These are phyloP conservation scores for Phaeomoniella chlamydospora DNA, from an alignment of 2,329 filamentous ascomycete species.

Conservation along the genomic window DNA sequence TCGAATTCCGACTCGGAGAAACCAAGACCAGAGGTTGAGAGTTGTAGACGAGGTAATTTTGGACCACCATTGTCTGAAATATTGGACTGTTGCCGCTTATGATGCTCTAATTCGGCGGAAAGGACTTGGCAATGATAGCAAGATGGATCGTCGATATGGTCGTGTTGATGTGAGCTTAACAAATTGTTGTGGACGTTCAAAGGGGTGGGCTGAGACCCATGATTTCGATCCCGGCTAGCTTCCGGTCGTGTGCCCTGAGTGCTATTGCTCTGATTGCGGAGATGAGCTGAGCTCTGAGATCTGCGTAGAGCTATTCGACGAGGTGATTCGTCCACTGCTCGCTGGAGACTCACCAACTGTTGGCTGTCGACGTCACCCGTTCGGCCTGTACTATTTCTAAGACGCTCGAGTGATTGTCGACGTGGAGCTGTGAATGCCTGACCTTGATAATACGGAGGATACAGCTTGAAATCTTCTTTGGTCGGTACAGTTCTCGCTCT, in stretches of 20 bases:
- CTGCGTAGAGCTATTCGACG: background rate
- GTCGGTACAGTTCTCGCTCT: conserved; percentile 15
- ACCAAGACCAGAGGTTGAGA: conserved; percentile 12
- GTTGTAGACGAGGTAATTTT: conserved; percentile 11
- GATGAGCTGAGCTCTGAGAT: background rate
- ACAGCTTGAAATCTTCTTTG: conserved; percentile 8
- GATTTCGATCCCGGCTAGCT: too few species aligned
- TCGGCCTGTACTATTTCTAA: conserved; percentile 11
- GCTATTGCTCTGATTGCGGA: background rate
- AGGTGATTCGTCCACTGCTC: background rate
- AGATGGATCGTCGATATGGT: conserved; percentile 7
- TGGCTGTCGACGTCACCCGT: background rate
- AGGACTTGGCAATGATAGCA: conserved; percentile 11
- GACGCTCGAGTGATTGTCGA: conserved; percentile 33
- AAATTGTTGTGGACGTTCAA: background rate
- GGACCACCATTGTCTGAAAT: conserved; percentile 5
- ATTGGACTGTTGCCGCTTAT: conserved; percentile 1
- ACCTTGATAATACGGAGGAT: conserved; percentile 23
- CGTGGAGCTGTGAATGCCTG: conserved; percentile 37
- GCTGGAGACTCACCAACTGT: conserved; percentile 1
- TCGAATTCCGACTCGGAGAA: conserved; percentile 13
- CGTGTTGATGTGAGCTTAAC: conserved; percentile 5
- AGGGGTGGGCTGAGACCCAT: background rate
- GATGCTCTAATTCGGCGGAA: conserved; percentile 1
- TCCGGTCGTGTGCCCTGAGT: background rate